Evolutionary conservation across 345 rosid species (phyloP).

Genomic region (Pugionium dolabratum): DNA sequence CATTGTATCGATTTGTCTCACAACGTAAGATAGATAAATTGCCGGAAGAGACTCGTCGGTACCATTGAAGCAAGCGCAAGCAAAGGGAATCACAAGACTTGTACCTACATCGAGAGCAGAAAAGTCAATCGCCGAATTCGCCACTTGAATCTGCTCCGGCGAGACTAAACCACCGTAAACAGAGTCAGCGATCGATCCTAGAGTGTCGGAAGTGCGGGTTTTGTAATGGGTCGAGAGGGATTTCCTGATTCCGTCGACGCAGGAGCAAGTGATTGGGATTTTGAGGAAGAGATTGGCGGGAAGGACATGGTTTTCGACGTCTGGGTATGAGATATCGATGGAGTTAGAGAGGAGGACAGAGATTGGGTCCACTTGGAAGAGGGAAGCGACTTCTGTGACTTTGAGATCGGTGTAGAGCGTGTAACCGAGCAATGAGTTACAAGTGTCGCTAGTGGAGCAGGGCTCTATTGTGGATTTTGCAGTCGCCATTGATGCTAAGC

Average conservation of each 20-base stretch:
- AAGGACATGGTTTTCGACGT: slow-evolving; percentile 91
- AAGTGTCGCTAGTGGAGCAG: slow-evolving; percentile 82
- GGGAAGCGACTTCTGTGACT: slow-evolving; percentile 92
- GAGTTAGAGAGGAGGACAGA: slow-evolving; percentile 79
- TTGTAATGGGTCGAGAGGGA: slow-evolving; percentile 79
- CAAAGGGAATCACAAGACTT: slow-evolving; percentile 74
- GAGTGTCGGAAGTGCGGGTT: slow-evolving; percentile 80
- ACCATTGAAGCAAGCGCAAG: slow-evolving; percentile 93
- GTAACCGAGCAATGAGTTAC: slow-evolving; percentile 90
- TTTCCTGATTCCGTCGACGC: slow-evolving; percentile 91
- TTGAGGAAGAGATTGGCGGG: slow-evolving; percentile 82
- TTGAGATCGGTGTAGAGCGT: slow-evolving; percentile 95
- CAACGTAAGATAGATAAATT: slow-evolving; percentile 82
- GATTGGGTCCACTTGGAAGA: slow-evolving; percentile 92
- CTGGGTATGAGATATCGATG: slow-evolving; percentile 94
- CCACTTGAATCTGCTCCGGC: slow-evolving; percentile 83
- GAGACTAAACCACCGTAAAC: slow-evolving; percentile 89
- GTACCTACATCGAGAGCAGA: slow-evolving; percentile 79
- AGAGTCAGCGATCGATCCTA: slow-evolving; percentile 62
- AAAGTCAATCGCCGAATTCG: slow-evolving; percentile 78
- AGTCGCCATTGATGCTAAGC: slow-evolving; percentile 30
- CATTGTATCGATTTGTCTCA: slow-evolving; percentile 64
- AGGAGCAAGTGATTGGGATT: slow-evolving; percentile 78
- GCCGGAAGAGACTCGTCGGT: slow-evolving; percentile 88
- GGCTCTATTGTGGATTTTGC: slow-evolving; percentile 96